phyloP scores from a whole-genome alignment of 2,329 filamentous ascomycete genomes.

The Neonectria ditissima region DNA sequence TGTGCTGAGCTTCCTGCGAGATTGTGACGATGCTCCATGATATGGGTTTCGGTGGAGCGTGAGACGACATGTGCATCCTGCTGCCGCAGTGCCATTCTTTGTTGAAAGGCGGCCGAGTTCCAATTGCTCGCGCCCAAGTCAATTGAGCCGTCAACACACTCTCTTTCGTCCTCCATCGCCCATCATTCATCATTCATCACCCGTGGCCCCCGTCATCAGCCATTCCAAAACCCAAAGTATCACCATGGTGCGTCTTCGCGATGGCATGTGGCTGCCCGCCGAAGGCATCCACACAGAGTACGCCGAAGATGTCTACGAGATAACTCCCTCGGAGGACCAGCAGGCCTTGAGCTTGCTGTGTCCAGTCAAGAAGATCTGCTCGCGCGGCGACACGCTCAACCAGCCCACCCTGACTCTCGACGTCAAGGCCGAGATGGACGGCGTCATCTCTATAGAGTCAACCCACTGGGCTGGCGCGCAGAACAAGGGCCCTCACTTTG shows the following conservation, averaged over 20 bases:
- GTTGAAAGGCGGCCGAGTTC: conserved; percentile 23
- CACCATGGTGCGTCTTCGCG: conserved; percentile 50
- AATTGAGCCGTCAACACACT: conserved; percentile 14
- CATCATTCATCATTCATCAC: neutral
- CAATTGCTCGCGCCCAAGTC: conserved; percentile 14
- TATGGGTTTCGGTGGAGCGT: conserved; percentile 28
- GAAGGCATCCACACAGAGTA: conserved; percentile 72
- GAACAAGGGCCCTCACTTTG: conserved; percentile 53
- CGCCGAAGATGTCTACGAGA: conserved; percentile 71
- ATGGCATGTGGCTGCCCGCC: conserved; percentile 71
- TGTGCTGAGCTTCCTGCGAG: conserved; percentile 11
- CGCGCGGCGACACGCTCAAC: conserved; percentile 68
- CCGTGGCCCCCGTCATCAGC: neutral
- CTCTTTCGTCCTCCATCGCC: neutral
- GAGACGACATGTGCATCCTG: conserved; percentile 19
- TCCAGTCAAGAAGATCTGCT: conserved; percentile 64
- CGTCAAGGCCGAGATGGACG: conserved; percentile 53
- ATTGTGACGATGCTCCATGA: conserved; percentile 27
- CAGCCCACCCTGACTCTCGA: conserved; percentile 62
- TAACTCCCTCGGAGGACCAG: conserved; percentile 57
- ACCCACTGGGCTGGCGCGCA: conserved; percentile 55
- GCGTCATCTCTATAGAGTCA: conserved; percentile 54
- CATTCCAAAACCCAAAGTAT: neutral
- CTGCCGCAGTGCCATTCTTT: neutral
- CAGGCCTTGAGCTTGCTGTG: conserved; percentile 66